Base-by-base conservation (phyloP, 2,329 filamentous ascomycete genomes). In the Pseudocercospora eumusae region DNA sequence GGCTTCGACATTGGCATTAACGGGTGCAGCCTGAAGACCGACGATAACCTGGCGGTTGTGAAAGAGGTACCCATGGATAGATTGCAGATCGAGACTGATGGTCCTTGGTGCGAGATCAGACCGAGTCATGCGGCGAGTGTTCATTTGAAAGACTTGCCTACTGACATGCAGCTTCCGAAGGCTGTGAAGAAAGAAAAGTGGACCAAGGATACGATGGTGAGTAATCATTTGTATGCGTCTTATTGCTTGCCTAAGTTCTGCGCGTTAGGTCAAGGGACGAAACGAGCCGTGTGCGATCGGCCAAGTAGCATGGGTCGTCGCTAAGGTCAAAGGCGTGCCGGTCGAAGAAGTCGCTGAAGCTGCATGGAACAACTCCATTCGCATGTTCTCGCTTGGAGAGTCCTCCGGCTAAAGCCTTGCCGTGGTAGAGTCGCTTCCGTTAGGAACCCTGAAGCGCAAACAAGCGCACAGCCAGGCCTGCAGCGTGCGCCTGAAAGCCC, bases 171-270 rank as follows among this genome's bases (percentile, higher is more conserved):
- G 57, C 79, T 91, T 33, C 95, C 88, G 69, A 96, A 90, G 77
- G 83, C 88, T 4, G 89, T 97, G 28, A 99, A 98, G 82, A 98
- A 96, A 79, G 95, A 99, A 79, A 96, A 91, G 75, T 99, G 92
- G 89, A 84, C 86, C 49, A 86, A 91, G 70, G 93, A 93, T 0
- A 83, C 83, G 44, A 93, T 97, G 90, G 85, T 99, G 57, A 40
- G 52, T 23, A 11, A 7, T 10, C 1, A 25, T 49, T 13, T 15
- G 20, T 25, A 20, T 49, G 36, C 36, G 5, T 7, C 6, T 6
- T 8, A n/a, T 40, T 13, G 13, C 31, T 13, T 33, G 10, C 10
- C 21, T 27, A 23, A 49, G 2, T 25, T 25, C 3, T 25, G 11
- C 25, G 20, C 13, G 9, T 23, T 15, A 54, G 52, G 52, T 54